phyloP scores from a whole-genome alignment of 2,329 filamentous ascomycete species.

The Biscogniauxia mediterranea region DNA sequence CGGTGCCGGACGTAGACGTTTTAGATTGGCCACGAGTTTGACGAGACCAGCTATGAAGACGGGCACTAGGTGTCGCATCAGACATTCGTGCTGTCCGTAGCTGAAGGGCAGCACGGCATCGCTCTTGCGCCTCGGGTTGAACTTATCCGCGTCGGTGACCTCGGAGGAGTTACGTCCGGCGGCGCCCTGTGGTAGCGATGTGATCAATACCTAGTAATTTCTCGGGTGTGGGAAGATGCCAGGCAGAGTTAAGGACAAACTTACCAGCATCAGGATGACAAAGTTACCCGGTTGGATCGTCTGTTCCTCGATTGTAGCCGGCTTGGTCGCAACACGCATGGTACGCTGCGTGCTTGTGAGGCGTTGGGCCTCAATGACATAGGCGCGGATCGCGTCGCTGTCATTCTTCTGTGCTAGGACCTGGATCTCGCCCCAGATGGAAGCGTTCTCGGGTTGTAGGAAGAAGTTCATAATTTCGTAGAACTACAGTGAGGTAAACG shows the following conservation, averaged over 20 bases:
- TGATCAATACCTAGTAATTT: constrained; percentile 14
- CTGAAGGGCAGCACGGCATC: constrained; percentile 43
- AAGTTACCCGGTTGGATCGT: constrained; percentile 39
- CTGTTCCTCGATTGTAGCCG: constrained; percentile 38
- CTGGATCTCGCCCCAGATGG: constrained; percentile 44
- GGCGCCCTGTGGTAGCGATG: constrained; percentile 30
- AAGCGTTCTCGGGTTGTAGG: constrained; percentile 38
- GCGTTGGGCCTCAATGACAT: constrained; percentile 42
- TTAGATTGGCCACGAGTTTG: constrained; percentile 42
- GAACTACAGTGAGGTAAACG: constrained; percentile 27
- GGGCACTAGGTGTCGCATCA: constrained; percentile 41
- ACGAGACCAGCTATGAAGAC: constrained; percentile 42
- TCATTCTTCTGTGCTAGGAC: constrained; percentile 36
- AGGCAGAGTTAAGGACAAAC: constrained; percentile 12
- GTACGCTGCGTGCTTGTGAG: constrained; percentile 40
- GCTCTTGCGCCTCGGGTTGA: constrained; percentile 41
- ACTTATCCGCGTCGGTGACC: constrained; percentile 38
- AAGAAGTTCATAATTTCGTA: constrained; percentile 44
- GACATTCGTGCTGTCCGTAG: constrained; percentile 46
- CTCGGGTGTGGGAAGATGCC: too few relatives aligned
- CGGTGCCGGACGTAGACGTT: constrained; percentile 44
- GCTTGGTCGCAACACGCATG: constrained; percentile 35
- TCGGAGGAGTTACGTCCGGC: constrained; percentile 39
- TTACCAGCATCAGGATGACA: constrained; percentile 41
- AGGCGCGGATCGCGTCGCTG: constrained; percentile 34